Base-by-base conservation (phyloP, 73 alveolate genomes). In the Paramecium primaurelia region DNA sequence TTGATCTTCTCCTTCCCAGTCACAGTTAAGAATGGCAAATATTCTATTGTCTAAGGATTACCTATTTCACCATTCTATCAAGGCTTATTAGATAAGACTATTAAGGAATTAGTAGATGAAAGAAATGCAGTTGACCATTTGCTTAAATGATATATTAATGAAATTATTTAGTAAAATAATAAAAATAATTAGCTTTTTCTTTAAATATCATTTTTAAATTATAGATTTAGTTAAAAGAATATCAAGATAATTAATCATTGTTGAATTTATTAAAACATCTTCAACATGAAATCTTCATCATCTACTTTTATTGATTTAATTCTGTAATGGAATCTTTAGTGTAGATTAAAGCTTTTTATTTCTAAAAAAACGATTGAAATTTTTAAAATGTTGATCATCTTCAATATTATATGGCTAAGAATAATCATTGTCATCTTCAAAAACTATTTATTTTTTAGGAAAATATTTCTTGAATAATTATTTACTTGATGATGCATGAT, bases 1-100 rank as follows among this genome's bases (percentile, higher is more conserved):
- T 93, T 97, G 42, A 95, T 97, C 85, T 97, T 97, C 97, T 97
- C 99, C 10, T 95, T 95, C 97, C 99, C 99, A 32, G 95, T 93
- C 86, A 97, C 97, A 64, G 90, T 95, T 47, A 64, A 85, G 89
- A 73, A 86, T 38, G 98, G 98, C 18, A 84, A 95, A 80, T 96
- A 92, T 93, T 51, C 96, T 26, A 86, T 96, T 77, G 96, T 96
- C 36, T 77, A 95, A 77, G 98, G 96, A 84, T 95, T 96, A 22
- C 92, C 95, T 18, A 80, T 96, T 58, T 95, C 93, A 80, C 96
- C 92, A 51, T 95, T 86, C 95, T 68, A 93, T 88, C 87, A 87
- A 60, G 86, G 90, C 80, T 92, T 91, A 77, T 92, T 96, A 37
- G 95, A 94, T 86, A 59, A 58, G 86, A 96, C 99, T 1, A 86